Evolutionary conservation across 352 stramenopile genomes (phyloP).

Genomic region (Globisporangium rhizosaccharum): DNA sequence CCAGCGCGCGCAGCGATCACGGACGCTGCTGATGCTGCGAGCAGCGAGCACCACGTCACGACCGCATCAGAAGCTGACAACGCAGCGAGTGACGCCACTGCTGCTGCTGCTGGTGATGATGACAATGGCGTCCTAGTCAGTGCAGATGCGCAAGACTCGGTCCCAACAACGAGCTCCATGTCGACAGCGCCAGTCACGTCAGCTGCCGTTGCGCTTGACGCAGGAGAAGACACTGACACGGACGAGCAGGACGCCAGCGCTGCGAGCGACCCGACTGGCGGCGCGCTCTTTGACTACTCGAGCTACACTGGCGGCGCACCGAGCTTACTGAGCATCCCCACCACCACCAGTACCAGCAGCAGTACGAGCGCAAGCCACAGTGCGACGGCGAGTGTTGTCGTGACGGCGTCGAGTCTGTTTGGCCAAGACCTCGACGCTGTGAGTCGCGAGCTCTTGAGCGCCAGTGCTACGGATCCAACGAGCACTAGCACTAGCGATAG

Average conservation of each 20-base stretch:
- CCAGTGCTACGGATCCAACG: neutral
- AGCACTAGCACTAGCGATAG: neutral
- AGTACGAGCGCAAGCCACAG: neutral
- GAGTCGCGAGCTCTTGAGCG: conserved; percentile 6
- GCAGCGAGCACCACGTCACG: too few species aligned
- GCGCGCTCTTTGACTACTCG: conserved; percentile 37
- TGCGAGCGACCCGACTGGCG: conserved; percentile 10
- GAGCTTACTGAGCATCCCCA: conserved; percentile 23
- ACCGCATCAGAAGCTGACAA: too few species aligned
- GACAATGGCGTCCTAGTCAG: too few species aligned
- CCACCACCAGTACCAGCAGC: neutral
- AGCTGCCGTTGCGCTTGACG: neutral
- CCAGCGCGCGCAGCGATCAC: neutral
- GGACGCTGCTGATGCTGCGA: neutral
- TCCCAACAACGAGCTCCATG: too few species aligned
- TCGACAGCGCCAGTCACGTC: neutral
- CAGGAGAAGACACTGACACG: neutral
- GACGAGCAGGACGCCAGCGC: neutral
- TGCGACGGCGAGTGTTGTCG: neutral
- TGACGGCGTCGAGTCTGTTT: conserved; percentile 8
- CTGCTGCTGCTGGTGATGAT: too few species aligned
- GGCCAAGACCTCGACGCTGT: conserved; percentile 13
- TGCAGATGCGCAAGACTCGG: too few species aligned
- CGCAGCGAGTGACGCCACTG: too few species aligned
- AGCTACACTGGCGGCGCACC: conserved; percentile 42